Base-by-base conservation (phyloP, 371 early-diverging fungal genomes). In the Mucor irregularis region DNA sequence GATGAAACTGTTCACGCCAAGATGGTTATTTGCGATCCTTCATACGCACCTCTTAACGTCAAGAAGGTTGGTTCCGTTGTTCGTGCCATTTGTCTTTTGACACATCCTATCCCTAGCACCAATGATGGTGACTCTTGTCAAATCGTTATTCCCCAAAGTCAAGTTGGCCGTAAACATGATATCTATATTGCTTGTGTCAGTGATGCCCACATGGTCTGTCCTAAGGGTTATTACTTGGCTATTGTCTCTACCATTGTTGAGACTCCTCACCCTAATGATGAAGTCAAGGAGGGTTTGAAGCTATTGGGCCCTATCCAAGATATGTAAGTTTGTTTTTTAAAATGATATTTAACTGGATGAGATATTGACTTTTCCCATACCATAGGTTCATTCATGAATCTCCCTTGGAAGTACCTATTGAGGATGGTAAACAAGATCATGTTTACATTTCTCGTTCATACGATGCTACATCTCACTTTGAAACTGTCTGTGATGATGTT, bases 391-490 rank as follows among this genome's bases (percentile, higher is more conserved):
- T 95, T 14, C 71, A 74, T 19, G 86, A 94, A 30, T 83, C 83
- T 43, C 93, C 96, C 62, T 64, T 97, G 45, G 87, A 84, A 52
- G 97, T 90, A 66, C 99, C 99, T 22, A 49, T 82, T 35, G 80
- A 84, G 4, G 92, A 95, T 68, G 98, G 97, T 34, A 84, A 69
- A 37, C 69, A 76, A 19, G 93, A 94, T 52, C 82, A 91, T 52
- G 85, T 95, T 38, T 99, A 89, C 73, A 83, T 99, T 43, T 89
- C 95, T 54, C 90, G 89, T 62, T 92, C 93, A 28, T 98, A 97
- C 68, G 99, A 99, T 82, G 97, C 99, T 34, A 95, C 99, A 14
- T 91, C 95, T 21, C 97, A 99, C 83, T 98, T 99, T 86, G 99
- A 97, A 72, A 92, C 98, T 48, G 92, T 97, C 19, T 97, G 93